phyloP scores from a whole-genome alignment of 768 basidiomycete species.

The Steccherinum ochraceum region DNA sequence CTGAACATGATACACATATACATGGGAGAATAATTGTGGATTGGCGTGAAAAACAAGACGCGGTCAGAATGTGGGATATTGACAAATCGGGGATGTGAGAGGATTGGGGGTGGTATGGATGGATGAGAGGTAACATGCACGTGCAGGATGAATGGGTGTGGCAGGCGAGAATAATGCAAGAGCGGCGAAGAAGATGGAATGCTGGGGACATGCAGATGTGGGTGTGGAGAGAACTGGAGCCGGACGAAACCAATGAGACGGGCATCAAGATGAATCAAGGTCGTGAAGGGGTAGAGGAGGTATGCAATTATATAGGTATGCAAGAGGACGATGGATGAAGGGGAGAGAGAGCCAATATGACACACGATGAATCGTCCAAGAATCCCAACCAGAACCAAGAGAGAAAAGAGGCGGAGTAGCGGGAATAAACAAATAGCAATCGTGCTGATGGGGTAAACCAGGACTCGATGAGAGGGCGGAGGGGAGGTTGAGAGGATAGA shows the following conservation, averaged over 20 bases:
- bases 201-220: not conserved
- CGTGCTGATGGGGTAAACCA: not conserved
- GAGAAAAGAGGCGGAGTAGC: constrained; percentile 1
- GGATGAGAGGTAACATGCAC: not conserved
- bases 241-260: not conserved
- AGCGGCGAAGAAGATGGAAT: too few relatives aligned
- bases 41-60: not conserved
- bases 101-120: not conserved
- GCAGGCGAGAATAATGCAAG: not conserved
- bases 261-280: not conserved
- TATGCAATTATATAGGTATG: not conserved
- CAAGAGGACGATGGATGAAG: not conserved
- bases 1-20: not conserved
- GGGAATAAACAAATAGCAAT: not conserved
- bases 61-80: not conserved
- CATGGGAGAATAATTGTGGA: not conserved
- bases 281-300: not conserved
- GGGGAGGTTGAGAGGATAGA: not conserved
- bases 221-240: not conserved
- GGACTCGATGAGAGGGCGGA: too few relatives aligned
- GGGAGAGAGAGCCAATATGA: not conserved
- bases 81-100: not conserved
- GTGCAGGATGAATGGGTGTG: not conserved
- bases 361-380: not conserved
- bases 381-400: not conserved